A percentile compares a stretch with the other conserved stretches of the same genome.
phyloP scores from a whole-genome alignment of 345 rosid genomes.

The Eucalyptus polybractea region DNA sequence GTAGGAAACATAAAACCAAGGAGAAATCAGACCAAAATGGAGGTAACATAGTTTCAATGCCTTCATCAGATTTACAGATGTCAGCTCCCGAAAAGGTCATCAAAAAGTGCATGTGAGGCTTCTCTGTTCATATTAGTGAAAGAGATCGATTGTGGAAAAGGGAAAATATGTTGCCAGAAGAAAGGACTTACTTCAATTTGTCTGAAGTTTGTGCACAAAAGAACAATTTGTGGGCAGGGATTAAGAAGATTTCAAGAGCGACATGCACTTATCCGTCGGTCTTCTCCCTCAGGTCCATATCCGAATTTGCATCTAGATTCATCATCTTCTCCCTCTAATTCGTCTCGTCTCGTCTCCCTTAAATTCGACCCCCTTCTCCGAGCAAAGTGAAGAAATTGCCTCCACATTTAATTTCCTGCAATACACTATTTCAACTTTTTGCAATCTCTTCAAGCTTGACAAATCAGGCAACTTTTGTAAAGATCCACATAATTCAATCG shows the following conservation, averaged over 20 bases:
- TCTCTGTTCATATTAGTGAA: rapidly evolving
- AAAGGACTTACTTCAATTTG: rapidly evolving
- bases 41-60: rapidly evolving
- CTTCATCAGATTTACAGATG: too few species aligned
- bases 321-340: too few species aligned
- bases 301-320: rapidly evolving
- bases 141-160: rapidly evolving
- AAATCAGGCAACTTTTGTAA: too few species aligned
- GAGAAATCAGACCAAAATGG: too few species aligned
- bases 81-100: rapidly evolving
- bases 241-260: too few species aligned
- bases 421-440: rapidly evolving
- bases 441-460: too few species aligned
- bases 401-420: too few species aligned
- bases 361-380: too few species aligned
- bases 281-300: too few species aligned
- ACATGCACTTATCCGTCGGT: rapidly evolving
- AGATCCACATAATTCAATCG: rapidly evolving
- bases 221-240: rapidly evolving
- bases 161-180: rapidly evolving
- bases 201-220: rapidly evolving
- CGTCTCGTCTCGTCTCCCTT: too few species aligned
- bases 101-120: not conserved
- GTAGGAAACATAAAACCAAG: too few species aligned
- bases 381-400: too few species aligned